Evolutionary conservation across 1,139 yeast species (phyloP).

Genomic region (Trichomonascaceae sp.): DNA sequence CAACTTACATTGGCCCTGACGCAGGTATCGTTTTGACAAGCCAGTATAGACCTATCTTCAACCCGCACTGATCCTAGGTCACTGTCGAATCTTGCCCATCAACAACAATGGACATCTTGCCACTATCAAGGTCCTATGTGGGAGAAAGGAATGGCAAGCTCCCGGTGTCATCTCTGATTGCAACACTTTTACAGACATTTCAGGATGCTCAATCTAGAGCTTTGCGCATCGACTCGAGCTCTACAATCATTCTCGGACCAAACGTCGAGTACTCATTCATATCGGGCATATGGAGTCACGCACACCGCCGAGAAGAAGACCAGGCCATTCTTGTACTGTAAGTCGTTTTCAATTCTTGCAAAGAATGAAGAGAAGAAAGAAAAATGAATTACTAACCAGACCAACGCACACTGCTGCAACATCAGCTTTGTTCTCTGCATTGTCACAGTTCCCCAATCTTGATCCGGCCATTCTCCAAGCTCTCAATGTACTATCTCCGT

Average conservation of each 20-base stretch:
- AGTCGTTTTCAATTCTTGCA: conserved; percentile 6
- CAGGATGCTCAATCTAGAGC: conserved; percentile 18
- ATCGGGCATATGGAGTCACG: conserved; percentile 28
- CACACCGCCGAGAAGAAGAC: conserved; percentile 28
- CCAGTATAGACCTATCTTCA: no score
- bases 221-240: conserved; percentile 23
- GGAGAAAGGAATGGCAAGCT: conserved; percentile 20
- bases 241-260: conserved; percentile 21
- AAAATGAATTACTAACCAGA: conserved; percentile 5
- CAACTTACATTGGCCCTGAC: no score
- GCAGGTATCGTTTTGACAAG: no score
- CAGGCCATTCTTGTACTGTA: conserved; percentile 27
- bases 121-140: conserved; percentile 20
- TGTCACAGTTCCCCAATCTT: conserved; percentile 24
- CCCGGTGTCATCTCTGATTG: conserved; percentile 25
- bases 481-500: conserved; percentile 27
- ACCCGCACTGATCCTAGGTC: no score
- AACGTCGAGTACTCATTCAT: conserved; percentile 24
- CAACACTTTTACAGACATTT: conserved; percentile 26
- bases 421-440: conserved; percentile 21
- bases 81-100: no score
- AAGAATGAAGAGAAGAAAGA: not conserved
- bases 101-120: conserved; percentile 18
- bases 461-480: conserved; percentile 25
- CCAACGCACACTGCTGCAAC: conserved; percentile 21